Conservation (phyloP, 1,139 yeast species). For the Yamadazyma jaroonii region DNA sequence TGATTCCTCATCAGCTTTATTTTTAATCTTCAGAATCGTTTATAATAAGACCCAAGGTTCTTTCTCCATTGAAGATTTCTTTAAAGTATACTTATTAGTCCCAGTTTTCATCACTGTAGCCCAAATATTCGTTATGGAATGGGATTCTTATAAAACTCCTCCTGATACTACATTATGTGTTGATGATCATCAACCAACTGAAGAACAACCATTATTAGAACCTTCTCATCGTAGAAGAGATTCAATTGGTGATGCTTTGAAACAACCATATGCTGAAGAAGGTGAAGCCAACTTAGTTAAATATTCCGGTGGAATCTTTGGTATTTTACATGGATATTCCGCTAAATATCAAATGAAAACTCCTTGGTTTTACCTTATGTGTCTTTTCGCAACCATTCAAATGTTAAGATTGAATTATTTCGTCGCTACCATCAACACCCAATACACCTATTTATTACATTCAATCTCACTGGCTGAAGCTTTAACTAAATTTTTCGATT, state of each 20-base stretch:
- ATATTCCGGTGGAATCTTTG: constrained; percentile 40
- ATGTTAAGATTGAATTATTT: constrained; percentile 47
- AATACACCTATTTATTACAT: constrained; percentile 38
- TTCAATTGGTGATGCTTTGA: constrained; percentile 46
- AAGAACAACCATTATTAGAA: constrained; percentile 21
- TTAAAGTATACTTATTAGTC: constrained; percentile 34
- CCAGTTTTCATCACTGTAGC: constrained; percentile 39
- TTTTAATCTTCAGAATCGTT: constrained; percentile 34
- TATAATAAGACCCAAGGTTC: constrained; percentile 26
- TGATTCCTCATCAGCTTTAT: constrained; percentile 47
- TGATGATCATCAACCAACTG: constrained; percentile 19
- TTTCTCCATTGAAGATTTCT: constrained; percentile 33
- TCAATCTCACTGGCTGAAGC: constrained; percentile 25
- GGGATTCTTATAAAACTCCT: constrained; percentile 38
- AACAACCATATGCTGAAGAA: constrained; percentile 42
- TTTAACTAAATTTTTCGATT: constrained; percentile 37
- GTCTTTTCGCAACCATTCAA: constrained; percentile 38
- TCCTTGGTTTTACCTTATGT: constrained; percentile 42
- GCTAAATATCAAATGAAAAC: constrained; percentile 40
- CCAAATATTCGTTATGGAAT: constrained; percentile 42
- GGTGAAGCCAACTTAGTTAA: constrained; percentile 35
- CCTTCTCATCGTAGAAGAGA: constrained; percentile 28
- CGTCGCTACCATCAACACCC: constrained; percentile 46
- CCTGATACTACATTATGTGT: constrained; percentile 27
- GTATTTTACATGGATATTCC: constrained; percentile 43